Conservation (phyloP, 2,329 filamentous ascomycete species). For the Ceratocystis albifundus region DNA sequence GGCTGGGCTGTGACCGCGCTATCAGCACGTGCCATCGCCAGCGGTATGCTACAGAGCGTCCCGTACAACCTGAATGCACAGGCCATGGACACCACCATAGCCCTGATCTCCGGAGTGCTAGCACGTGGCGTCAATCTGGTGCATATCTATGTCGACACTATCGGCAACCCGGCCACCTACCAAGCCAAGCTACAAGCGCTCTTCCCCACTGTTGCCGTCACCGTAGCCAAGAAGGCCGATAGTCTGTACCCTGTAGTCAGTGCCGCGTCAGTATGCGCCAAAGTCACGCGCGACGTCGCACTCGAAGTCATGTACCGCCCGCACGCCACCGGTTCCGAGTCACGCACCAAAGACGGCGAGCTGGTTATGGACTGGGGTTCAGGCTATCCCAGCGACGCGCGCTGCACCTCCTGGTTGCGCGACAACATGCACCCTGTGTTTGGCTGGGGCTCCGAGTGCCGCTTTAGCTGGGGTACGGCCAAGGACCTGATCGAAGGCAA, state of each 20-base stretch:
- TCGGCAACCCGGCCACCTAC: conserved; percentile 71
- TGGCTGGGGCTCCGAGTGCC: conserved; percentile 85
- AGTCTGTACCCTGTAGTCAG: conserved; percentile 85
- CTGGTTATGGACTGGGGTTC: conserved; percentile 59
- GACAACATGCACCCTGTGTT: conserved; percentile 84
- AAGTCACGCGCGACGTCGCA: conserved; percentile 86
- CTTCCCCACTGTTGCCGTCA: conserved; percentile 66
- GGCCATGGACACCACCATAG: conserved; percentile 82
- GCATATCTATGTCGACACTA: conserved; percentile 92
- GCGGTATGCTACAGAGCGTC: conserved; percentile 60
- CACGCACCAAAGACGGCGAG: conserved; percentile 28
- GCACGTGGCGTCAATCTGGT: conserved; percentile 66
- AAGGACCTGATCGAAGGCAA: conserved; percentile 86
- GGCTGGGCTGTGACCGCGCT: conserved; percentile 77
- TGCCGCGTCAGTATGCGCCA: conserved; percentile 87
- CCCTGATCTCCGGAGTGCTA: conserved; percentile 66
- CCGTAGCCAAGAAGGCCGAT: conserved; percentile 83
- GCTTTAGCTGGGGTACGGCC: conserved; percentile 91
- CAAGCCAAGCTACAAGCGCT: conserved; percentile 72
- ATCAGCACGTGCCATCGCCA: conserved; percentile 70
- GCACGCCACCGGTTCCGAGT: conserved; percentile 28
- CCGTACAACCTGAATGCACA: conserved; percentile 91
- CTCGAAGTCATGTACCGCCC: conserved; percentile 64
- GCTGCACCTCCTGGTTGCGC: conserved; percentile 71
- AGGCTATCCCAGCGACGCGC: conserved; percentile 80